Evolutionary conservation across 768 basidiomycete genomes (phyloP).

Genomic region (Pulveroboletus sp.): DNA sequence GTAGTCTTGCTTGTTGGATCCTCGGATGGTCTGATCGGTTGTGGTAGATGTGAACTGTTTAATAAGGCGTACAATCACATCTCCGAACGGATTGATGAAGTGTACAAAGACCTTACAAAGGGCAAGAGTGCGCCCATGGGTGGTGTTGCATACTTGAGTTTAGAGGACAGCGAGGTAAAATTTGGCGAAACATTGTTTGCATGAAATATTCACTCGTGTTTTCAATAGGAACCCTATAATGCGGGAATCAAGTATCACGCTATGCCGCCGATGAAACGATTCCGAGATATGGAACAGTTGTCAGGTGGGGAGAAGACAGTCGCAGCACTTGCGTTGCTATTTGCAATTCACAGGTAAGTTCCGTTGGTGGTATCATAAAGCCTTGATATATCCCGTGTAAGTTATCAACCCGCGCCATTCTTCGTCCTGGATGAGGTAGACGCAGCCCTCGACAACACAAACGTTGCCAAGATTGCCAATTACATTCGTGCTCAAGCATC

Average conservation of each 20-base stretch:
- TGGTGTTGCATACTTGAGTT: constrained; percentile 91
- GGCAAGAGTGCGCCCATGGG: constrained; percentile 92
- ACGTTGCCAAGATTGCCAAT: constrained; percentile 91
- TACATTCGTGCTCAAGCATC: constrained; percentile 88
- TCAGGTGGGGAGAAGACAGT: constrained; percentile 99
- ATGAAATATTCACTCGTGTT: not conserved
- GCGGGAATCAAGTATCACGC: constrained; percentile 97
- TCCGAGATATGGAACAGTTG: constrained; percentile 98
- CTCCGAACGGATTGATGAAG: constrained; percentile 88
- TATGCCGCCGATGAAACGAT: constrained; percentile 99
- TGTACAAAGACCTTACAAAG: constrained; percentile 97
- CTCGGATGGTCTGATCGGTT: constrained; percentile 1
- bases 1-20: constrained; percentile 12
- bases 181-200: constrained; percentile 19
- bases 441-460: constrained; percentile 97
- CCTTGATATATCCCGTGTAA: constrained; percentile 27
- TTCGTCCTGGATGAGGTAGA: constrained; percentile 99
- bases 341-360: constrained; percentile 88
- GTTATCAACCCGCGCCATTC: constrained; percentile 95
- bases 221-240: constrained; percentile 68
- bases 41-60: constrained; percentile 68
- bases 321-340: constrained; percentile 91
- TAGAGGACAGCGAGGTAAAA: constrained; percentile 90
- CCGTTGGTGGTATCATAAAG: not conserved
- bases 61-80: constrained; percentile 97